These are phyloP conservation scores for Picochlorum sp. DNA, from an alignment of 139 green algal species.

Conservation along the genomic window DNA sequence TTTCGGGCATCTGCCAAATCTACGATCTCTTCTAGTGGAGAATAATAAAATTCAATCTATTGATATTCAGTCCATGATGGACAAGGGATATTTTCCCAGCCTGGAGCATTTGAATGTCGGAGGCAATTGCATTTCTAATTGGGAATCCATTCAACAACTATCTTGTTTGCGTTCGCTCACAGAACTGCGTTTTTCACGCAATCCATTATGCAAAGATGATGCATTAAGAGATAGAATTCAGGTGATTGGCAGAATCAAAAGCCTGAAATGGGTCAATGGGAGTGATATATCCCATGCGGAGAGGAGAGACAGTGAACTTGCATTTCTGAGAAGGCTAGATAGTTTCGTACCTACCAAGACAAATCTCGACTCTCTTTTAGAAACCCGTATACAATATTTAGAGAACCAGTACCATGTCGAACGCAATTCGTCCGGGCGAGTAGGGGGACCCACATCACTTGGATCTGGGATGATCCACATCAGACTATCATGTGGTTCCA, in stretches of 20 bases:
- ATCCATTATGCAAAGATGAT: slow-evolving; percentile 37
- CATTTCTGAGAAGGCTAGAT: slow-evolving; percentile 47
- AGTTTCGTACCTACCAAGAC: background rate
- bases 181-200: slow-evolving; percentile 61
- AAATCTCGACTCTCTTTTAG: too few relatives aligned
- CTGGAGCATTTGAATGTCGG: slow-evolving; percentile 1
- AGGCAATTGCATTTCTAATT: slow-evolving; percentile 30
- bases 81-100: background rate
- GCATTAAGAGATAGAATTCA: slow-evolving; percentile 46
- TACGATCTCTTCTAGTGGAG: slow-evolving; percentile 50
- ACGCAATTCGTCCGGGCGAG: too few relatives aligned
- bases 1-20: slow-evolving; percentile 41
- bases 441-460: too few relatives aligned
- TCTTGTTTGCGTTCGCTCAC: slow-evolving; percentile 45
- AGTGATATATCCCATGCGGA: slow-evolving; percentile 51
- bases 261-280: slow-evolving; percentile 61
- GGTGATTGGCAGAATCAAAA: slow-evolving; percentile 52
- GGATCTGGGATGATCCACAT: too few relatives aligned
- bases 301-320: slow-evolving; percentile 63
- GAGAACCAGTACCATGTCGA: too few relatives aligned
- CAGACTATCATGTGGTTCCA: too few relatives aligned
- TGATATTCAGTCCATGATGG: background rate
- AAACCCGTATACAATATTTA: too few relatives aligned
- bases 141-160: slow-evolving; percentile 49
- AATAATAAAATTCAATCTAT: slow-evolving; percentile 41